Evolutionary conservation across 805 yeast species (phyloP), one percentile per base, ranked within the genome.

Genomic region (Debaryomyces hansenii): DNA sequence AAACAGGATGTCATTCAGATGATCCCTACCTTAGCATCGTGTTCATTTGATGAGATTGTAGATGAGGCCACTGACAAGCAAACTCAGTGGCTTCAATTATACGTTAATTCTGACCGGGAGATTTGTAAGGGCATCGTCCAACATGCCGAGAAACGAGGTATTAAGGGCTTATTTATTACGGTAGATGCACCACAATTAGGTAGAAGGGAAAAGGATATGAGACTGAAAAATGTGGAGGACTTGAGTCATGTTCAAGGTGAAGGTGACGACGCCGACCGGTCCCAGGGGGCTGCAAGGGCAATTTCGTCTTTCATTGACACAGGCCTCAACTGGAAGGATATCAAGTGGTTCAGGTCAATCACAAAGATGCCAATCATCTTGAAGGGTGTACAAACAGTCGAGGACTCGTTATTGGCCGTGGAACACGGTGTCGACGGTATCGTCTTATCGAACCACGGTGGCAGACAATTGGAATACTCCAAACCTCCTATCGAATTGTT

Each of bases 131-230:
- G 75, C 28, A 72, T 85, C 52, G 80, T 90, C n/a, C 74, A 76
- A 55, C 83, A 84, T 56, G 94, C 90, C 12, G 91, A 86, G 62
- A 59, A 69, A 42, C 70, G 86, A 45, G 95, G 96, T 1, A 77
- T 87, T 63, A 84, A 84, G 57, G 96, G 94, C 3, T 72, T 90
- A 29, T 90, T 90, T 60, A 81, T 90, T 53, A 90, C 97, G 0
- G 96, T 89, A 6, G 97, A 90, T 72, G 96, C 97, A 0, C 97
- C 97, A 5, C 85, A 87, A 50, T 74, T 90, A 37, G 97, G 97
- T 11, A 81, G 94, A 52, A 81, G 97, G 56, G 97, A 91, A 65
- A 90, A 89, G 65, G 96, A 90, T 59, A 79, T 81, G 81, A 79
- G 89, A 51, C 66, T 82, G 46, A 85, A 86, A 60, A 78, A 78